These are phyloP conservation scores for Thinopyrum obtusiflorum DNA, from an alignment of 202 grass and related monocot species.

Conservation along the genomic window DNA sequence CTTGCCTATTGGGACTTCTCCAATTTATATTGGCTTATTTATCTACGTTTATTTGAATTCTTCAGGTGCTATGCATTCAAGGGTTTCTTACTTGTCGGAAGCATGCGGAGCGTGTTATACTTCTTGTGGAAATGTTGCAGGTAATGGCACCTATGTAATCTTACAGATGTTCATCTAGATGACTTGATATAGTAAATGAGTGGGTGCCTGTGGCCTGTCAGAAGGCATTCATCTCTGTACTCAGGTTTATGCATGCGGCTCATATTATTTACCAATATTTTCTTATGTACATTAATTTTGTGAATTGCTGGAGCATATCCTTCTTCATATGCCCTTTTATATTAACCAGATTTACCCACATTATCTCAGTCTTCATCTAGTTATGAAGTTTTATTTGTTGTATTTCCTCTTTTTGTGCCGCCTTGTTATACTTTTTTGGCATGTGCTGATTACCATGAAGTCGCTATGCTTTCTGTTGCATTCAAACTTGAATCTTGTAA, in stretches of 20 bases:
- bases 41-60: constrained; percentile 17
- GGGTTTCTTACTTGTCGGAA: constrained; percentile 97
- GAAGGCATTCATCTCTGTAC: background rate
- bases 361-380: background rate
- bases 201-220: background rate
- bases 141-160: constrained; percentile 41
- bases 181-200: background rate
- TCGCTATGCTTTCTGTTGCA: background rate
- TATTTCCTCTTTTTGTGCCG: background rate
- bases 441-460: background rate
- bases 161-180: constrained; percentile 24
- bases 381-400: background rate
- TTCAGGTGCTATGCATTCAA: constrained; percentile 96
- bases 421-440: background rate
- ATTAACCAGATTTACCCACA: background rate
- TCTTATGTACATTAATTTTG: background rate
- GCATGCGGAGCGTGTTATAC: constrained; percentile 95
- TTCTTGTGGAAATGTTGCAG: constrained; percentile 99
- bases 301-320: background rate
- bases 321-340: background rate
- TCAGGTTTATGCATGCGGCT: background rate
- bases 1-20: background rate
- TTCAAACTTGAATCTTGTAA: background rate
- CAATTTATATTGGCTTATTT: constrained; percentile 15
- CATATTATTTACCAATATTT: background rate